phyloP scores from a whole-genome alignment of 108 stramenopile genomes.

The Cylindrotheca fusiformis region DNA sequence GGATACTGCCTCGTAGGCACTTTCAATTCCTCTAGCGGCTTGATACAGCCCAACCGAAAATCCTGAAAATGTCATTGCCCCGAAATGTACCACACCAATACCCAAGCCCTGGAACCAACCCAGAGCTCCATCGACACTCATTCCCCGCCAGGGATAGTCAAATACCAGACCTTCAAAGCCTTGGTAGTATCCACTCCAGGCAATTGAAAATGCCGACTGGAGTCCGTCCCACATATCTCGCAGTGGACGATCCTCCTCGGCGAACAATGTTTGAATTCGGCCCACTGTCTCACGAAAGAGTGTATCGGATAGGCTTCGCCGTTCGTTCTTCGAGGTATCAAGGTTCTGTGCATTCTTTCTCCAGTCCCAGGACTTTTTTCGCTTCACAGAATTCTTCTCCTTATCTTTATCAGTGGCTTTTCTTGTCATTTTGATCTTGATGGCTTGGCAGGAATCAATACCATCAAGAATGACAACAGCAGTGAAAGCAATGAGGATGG shows the following conservation, averaged over 20 bases:
- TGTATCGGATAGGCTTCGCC: too few relatives aligned
- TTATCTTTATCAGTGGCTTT: too few relatives aligned
- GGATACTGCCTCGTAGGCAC: constrained; percentile 13
- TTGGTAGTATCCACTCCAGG: constrained; percentile 20
- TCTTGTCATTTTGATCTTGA: too few relatives aligned
- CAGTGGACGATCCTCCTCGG: constrained; percentile 15
- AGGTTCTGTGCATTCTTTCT: too few relatives aligned
- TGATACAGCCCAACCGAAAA: constrained; percentile 22
- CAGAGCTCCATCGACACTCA: constrained; percentile 5
- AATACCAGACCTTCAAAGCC: constrained; percentile 15
- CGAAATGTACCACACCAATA: constrained; percentile 12
- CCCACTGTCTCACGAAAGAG: too few relatives aligned
- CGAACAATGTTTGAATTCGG: too few relatives aligned
- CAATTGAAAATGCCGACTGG: constrained; percentile 4
- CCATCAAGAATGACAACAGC: too few relatives aligned
- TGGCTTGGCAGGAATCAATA: too few relatives aligned
- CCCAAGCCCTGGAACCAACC: constrained; percentile 12
- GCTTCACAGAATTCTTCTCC: too few relatives aligned
- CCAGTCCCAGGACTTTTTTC: too few relatives aligned
- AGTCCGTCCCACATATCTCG: constrained; percentile 25
- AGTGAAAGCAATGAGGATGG: too few relatives aligned
- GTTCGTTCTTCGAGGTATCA: too few relatives aligned
- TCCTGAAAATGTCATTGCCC: constrained; percentile 15
- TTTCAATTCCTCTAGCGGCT: constrained; percentile 7
- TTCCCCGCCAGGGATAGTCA: constrained; percentile 16